These are phyloP conservation scores for Penicillium diatomitis DNA, from an alignment of 495 filamentous ascomycete genomes.

Conservation along the genomic window DNA sequence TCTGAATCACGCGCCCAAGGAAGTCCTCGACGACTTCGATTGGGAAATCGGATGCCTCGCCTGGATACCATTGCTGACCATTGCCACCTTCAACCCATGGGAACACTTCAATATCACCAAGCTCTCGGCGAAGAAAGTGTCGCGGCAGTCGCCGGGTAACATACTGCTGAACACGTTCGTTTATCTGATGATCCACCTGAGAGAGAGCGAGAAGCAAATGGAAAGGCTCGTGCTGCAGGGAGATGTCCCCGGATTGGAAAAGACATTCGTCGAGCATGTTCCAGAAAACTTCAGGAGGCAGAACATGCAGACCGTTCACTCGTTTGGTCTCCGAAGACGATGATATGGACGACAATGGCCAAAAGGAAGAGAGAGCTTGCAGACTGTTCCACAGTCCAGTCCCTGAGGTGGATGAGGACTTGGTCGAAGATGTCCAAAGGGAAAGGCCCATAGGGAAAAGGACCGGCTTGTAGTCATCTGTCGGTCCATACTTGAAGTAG, in stretches of 20 bases:
- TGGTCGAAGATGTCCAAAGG: no score
- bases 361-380: no score
- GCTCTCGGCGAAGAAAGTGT: not conserved
- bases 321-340: no score
- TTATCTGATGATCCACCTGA: not conserved
- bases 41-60: not conserved
- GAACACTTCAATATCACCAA: not conserved
- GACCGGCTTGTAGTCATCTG: no score
- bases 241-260: not conserved
- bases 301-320: no score
- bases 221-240: slow-evolving; percentile 3
- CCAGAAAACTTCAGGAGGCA: slow-evolving; percentile 5
- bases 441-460: no score
- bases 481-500: no score
- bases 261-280: slow-evolving; percentile 4
- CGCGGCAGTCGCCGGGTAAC: not conserved
- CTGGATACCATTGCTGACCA: not conserved
- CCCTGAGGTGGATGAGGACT: no score
- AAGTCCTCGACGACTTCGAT: not conserved
- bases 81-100: not conserved
- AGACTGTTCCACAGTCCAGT: no score
- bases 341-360: no score
- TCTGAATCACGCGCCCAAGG: not conserved
- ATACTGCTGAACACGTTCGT: not conserved
- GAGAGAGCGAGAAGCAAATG: not conserved